phyloP scores from a whole-genome alignment of 371 early-diverging fungal species.

The Mucor irregularis region DNA sequence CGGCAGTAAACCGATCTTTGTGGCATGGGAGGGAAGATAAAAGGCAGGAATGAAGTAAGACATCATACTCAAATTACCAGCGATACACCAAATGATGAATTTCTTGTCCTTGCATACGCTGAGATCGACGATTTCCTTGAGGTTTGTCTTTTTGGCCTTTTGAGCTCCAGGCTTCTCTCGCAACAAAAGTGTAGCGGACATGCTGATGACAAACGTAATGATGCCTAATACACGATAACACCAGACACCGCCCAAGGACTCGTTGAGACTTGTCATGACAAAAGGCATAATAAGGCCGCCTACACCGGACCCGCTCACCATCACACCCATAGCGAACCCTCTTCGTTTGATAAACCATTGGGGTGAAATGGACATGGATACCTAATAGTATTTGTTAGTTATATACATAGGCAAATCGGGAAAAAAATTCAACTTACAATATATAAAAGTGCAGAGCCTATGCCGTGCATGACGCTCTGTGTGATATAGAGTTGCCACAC shows the following conservation, averaged over 20 bases:
- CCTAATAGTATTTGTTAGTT: background rate
- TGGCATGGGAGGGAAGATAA: slow-evolving; percentile 41
- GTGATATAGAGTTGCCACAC: slow-evolving; percentile 41
- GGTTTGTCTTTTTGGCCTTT: slow-evolving; percentile 9
- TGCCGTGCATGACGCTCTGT: slow-evolving; percentile 33
- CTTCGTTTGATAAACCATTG: slow-evolving; percentile 77
- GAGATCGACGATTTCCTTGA: slow-evolving; percentile 14
- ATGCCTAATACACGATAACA: slow-evolving; percentile 59
- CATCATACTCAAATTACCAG: slow-evolving; percentile 33
- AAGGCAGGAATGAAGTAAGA: slow-evolving; percentile 43
- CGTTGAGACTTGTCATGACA: slow-evolving; percentile 60
- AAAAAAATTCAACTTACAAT: slow-evolving; percentile 9
- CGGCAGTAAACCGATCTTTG: slow-evolving; percentile 27
- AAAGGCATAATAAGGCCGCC: slow-evolving; percentile 78
- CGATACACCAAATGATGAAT: slow-evolving; percentile 34
- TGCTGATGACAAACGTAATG: slow-evolving; percentile 41
- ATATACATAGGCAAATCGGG: background rate
- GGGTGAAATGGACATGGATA: slow-evolving; percentile 57
- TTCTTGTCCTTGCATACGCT: slow-evolving; percentile 20
- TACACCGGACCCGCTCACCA: slow-evolving; percentile 76
- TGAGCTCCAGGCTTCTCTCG: slow-evolving; percentile 29
- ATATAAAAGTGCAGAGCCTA: slow-evolving; percentile 48
- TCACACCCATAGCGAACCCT: slow-evolving; percentile 77
- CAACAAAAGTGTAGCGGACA: slow-evolving; percentile 37
- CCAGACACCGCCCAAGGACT: slow-evolving; percentile 58